phyloP scores from a whole-genome alignment of 371 early-diverging fungal species.

The Mucor lusitanicus region DNA sequence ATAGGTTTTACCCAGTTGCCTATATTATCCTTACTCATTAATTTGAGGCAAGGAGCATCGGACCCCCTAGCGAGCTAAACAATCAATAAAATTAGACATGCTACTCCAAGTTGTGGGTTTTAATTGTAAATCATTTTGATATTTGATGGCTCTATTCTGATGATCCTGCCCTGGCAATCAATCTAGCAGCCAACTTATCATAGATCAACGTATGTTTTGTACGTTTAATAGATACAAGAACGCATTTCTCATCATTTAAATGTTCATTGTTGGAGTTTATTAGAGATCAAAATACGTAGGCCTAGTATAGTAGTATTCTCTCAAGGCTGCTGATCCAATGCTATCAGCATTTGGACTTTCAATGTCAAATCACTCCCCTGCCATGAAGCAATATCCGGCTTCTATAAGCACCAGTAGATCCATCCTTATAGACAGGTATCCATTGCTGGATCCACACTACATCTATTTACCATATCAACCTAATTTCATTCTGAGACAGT shows the following conservation, averaged over 20 bases:
- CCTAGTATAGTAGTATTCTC: background rate
- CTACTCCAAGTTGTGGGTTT: background rate
- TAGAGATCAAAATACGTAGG: background rate
- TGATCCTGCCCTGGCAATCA: background rate
- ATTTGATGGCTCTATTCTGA: background rate
- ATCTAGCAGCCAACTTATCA: background rate
- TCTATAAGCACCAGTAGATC: background rate
- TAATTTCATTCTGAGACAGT: background rate
- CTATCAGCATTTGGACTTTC: background rate
- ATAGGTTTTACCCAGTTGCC: slow-evolving; percentile 49
- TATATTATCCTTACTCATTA: slow-evolving; percentile 58
- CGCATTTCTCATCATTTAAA: background rate
- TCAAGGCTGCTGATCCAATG: background rate
- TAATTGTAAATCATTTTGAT: background rate
- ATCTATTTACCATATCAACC: background rate
- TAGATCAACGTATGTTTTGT: background rate
- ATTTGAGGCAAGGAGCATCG: slow-evolving; percentile 44
- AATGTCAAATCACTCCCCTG: too few species aligned
- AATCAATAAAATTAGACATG: background rate
- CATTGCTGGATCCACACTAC: background rate
- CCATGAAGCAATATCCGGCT: background rate
- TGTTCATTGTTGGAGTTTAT: background rate
- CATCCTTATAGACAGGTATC: background rate
- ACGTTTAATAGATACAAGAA: background rate
- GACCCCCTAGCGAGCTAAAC: background rate